Evolutionary conservation across 2,329 filamentous ascomycete species (phyloP).

Genomic region (Malbranchea cinnamomea): DNA sequence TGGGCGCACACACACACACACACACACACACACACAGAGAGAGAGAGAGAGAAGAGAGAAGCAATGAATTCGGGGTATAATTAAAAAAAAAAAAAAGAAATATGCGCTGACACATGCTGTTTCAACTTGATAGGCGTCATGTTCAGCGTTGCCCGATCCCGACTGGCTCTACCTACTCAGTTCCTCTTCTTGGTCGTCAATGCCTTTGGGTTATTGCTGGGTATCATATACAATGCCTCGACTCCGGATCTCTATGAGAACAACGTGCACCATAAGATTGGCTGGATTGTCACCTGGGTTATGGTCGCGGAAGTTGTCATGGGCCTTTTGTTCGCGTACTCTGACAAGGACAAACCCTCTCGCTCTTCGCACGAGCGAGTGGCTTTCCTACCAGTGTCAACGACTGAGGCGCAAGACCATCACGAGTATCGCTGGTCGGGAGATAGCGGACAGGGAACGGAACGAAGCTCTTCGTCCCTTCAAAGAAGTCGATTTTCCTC

Average conservation of each 20-base stretch:
- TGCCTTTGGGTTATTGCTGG: constrained; percentile 47
- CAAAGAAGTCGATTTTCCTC: constrained; percentile 52
- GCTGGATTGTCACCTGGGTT: constrained; percentile 68
- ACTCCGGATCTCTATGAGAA: constrained; percentile 77
- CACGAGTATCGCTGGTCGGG: constrained; percentile 45
- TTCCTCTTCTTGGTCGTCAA: constrained; percentile 52
- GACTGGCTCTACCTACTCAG: constrained; percentile 55
- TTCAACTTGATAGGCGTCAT: too few species aligned
- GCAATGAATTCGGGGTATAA: neutral
- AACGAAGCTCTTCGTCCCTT: constrained; percentile 51
- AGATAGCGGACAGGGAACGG: constrained; percentile 62
- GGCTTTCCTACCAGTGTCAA: constrained; percentile 49
- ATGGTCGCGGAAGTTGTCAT: constrained; percentile 55
- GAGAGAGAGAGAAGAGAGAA: too few species aligned
- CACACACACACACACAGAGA: too few species aligned
- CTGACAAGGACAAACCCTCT: constrained; percentile 21
- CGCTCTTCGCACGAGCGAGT: constrained; percentile 34
- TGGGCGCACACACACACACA: too few species aligned
- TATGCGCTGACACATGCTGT: too few species aligned
- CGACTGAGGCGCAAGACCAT: constrained; percentile 39
- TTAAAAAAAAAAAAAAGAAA: constrained; percentile 1
- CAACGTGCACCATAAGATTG: constrained; percentile 77
- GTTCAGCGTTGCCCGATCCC: constrained; percentile 68
- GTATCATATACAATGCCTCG: constrained; percentile 58
- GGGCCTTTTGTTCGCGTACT: constrained; percentile 48